Percentiles rank a stretch among this genome's conserved stretches.
Conservation (phyloP, 2,329 filamentous ascomycete species). For the Colletotrichum tabaci region DNA sequence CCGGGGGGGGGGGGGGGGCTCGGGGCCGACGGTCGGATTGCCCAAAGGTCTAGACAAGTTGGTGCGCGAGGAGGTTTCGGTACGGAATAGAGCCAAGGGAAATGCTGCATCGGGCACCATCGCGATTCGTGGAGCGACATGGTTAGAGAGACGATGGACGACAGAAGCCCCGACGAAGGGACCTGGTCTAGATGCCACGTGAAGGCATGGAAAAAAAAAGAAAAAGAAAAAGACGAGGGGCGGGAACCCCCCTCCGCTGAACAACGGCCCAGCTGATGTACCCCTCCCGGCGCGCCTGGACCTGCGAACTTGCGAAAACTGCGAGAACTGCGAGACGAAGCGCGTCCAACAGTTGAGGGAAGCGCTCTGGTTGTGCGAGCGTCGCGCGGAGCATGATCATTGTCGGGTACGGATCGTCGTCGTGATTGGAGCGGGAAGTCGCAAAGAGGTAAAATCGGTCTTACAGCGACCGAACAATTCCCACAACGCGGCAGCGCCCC, state of each 20-base stretch:
- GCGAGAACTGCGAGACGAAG: slow-evolving; percentile 1
- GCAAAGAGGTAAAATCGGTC: slow-evolving; percentile 41
- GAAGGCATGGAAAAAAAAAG: slow-evolving; percentile 29
- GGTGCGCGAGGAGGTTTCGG: neutral
- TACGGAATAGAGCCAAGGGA: neutral
- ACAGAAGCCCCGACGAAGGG: slow-evolving; percentile 6
- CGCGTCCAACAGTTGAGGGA: slow-evolving; percentile 21
- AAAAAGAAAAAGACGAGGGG: neutral
- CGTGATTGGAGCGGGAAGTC: slow-evolving; percentile 42
- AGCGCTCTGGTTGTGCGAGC: slow-evolving; percentile 6
- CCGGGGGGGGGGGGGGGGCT: neutral
- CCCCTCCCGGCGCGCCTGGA: slow-evolving; percentile 36
- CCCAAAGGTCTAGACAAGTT: slow-evolving; percentile 9
- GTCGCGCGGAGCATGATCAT: slow-evolving; percentile 27
- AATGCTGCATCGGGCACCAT: slow-evolving; percentile 26
- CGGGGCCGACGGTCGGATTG: slow-evolving; percentile 10
- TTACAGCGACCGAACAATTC: slow-evolving; percentile 44
- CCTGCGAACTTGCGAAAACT: slow-evolving; percentile 12
- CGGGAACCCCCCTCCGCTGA: slow-evolving; percentile 1
- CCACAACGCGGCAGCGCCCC: slow-evolving; percentile 37
- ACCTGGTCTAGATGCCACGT: slow-evolving; percentile 30
- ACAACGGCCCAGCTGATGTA: slow-evolving; percentile 18
- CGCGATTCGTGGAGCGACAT: slow-evolving; percentile 37
- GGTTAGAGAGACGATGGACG: slow-evolving; percentile 3
- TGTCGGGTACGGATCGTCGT: slow-evolving; percentile 37